Conservation (phyloP, 306 rosid species). For the Sophora flavescens region DNA sequence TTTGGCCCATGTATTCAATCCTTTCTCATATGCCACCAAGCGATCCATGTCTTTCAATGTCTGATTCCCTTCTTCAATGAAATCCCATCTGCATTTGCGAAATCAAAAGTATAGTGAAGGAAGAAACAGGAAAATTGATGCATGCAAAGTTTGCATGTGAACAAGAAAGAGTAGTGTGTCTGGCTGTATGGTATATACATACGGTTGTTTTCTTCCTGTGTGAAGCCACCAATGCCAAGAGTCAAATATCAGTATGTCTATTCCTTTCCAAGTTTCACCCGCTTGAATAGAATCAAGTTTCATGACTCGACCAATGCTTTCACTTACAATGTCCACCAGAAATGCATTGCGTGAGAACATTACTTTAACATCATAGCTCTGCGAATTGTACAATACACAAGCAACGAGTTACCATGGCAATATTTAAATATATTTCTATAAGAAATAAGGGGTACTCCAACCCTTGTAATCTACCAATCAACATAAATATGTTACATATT, state of each 20-base stretch:
- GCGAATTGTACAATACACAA: conserved; percentile 2
- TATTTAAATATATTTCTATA: too few species aligned
- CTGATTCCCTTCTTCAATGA: conserved; percentile 52
- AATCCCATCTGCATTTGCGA: conserved; percentile 68
- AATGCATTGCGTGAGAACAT: conserved; percentile 55
- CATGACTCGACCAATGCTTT: conserved; percentile 49
- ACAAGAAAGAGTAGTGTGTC: neutral
- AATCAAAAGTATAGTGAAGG: neutral
- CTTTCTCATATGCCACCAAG: conserved; percentile 65
- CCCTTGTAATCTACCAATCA: too few species aligned
- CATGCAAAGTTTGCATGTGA: neutral
- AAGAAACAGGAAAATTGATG: neutral
- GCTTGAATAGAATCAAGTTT: conserved; percentile 52
- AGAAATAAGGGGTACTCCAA: too few species aligned
- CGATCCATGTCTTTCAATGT: conserved; percentile 43
- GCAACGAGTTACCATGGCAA: neutral
- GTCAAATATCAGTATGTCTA: conserved; percentile 58
- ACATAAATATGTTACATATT: too few species aligned
- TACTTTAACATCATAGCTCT: conserved; percentile 53
- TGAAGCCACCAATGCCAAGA: conserved; percentile 63
- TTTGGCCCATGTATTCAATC: conserved; percentile 74
- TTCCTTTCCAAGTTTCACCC: conserved; percentile 49
- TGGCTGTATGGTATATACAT: neutral
- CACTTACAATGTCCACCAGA: conserved; percentile 52
- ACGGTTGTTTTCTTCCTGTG: conserved; percentile 53